A percentile compares a stretch with the other conserved stretches of the same genome.
These are phyloP conservation scores for Scleroderma bovista DNA, from an alignment of 768 basidiomycete species.

Conservation along the genomic window DNA sequence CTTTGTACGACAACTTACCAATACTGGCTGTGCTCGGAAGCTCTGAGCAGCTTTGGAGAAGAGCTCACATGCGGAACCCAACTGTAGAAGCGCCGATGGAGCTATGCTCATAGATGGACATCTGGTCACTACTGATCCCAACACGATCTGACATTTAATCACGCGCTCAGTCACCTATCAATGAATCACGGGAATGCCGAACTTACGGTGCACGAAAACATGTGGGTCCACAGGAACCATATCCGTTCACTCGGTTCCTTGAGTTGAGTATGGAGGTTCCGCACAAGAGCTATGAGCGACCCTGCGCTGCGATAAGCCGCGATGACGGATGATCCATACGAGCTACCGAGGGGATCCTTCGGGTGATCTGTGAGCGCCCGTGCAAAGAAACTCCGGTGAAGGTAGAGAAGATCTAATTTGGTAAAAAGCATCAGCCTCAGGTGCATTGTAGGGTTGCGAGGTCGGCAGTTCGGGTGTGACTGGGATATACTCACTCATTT, in stretches of 20 bases:
- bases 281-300: constrained; percentile 64
- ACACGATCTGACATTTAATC: constrained; percentile 41
- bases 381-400: constrained; percentile 71
- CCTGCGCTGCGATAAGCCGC: constrained; percentile 72
- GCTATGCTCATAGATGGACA: constrained; percentile 78
- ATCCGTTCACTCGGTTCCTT: constrained; percentile 59
- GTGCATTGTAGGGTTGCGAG: not conserved
- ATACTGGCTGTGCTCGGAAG: constrained; percentile 58
- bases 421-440: constrained; percentile 12
- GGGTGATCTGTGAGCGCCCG: constrained; percentile 69
- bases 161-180: not conserved
- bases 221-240: constrained; percentile 48
- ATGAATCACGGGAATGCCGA: not conserved
- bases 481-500: constrained; percentile 49
- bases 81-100: constrained; percentile 65
- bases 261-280: constrained; percentile 59
- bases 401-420: constrained; percentile 54
- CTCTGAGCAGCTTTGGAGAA: constrained; percentile 65
- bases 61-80: constrained; percentile 71
- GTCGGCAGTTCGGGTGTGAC: not conserved
- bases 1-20: constrained; percentile 37
- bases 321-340: constrained; percentile 68
- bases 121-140: constrained; percentile 71
- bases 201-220: constrained; percentile 60
- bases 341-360: constrained; percentile 67